phyloP scores from a whole-genome alignment of 208 protist species.

The Porcisia hertigi region DNA sequence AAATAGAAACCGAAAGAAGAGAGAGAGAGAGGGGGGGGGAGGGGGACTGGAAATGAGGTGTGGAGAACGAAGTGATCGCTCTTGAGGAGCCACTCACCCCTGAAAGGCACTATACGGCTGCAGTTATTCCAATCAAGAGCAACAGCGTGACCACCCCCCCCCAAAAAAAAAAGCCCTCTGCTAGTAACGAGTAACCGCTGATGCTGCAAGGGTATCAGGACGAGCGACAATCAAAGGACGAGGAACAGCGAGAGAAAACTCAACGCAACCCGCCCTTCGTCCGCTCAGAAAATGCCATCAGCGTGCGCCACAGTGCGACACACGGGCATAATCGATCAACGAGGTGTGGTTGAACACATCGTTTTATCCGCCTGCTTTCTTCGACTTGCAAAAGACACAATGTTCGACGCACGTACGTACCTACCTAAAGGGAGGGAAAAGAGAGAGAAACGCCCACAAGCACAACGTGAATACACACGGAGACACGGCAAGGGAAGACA shows the following conservation, averaged over 20 bases:
- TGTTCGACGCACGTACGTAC: too few species aligned
- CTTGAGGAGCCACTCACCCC: not conserved
- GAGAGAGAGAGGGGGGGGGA: not conserved
- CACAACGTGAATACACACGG: too few species aligned
- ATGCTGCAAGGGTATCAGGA: not conserved
- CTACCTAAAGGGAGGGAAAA: too few species aligned
- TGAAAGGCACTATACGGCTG: not conserved
- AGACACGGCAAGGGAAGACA: too few species aligned
- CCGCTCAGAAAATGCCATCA: not conserved
- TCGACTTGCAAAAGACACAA: too few species aligned
- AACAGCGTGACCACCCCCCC: not conserved
- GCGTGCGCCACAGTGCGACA: too few species aligned
- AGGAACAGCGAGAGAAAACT: not conserved
- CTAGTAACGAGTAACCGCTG: not conserved
- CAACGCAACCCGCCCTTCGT: not conserved
- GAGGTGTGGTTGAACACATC: too few species aligned
- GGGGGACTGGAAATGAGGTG: not conserved
- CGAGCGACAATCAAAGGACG: not conserved
- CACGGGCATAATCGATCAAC: too few species aligned
- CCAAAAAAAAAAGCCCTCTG: too few species aligned
- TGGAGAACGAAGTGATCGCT: not conserved
- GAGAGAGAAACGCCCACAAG: too few species aligned
- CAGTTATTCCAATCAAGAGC: not conserved
- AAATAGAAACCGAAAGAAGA: not conserved
- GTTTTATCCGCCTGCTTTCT: too few species aligned